Evolutionary conservation across 2,329 filamentous ascomycete species (phyloP), one percentile per base, ranked within the genome.

Genomic region (Curvularia verruculosa): DNA sequence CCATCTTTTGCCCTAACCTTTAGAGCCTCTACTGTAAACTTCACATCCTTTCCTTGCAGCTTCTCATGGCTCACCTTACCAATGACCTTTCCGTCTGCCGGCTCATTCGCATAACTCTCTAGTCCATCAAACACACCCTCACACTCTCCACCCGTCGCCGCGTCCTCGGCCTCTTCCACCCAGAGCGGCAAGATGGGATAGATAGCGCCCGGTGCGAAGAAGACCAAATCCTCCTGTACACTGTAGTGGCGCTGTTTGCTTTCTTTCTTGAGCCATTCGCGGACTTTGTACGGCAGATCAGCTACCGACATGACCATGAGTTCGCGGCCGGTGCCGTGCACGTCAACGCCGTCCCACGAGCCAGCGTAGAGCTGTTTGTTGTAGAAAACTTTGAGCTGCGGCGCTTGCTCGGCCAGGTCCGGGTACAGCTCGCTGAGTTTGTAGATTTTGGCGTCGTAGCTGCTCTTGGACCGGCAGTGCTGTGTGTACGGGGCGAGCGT

Each of bases 201-300:
- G 9, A 84, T 63, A 9, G 82, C 82, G 0, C 82, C 83, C 0
- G 83, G 82, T 18, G 82, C 82, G 66, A 85, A 85, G 28, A 84
- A 77, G n/a, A 80, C 79, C 1, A 81, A 68, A 56, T 77, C 80
- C 13, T 77, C 72, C 41, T 77, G 70, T 41, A 81, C 74, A 59
- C 75, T 75, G 29, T 74, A 75, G 18, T 77, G 74, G 2, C 73
- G 70, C 24, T 77, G 73, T 45, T 73, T 71, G 51, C 79, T 78
- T 61, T 81, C 74, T 37, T 72, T 71, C 66, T 81, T 79, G 44
- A 84, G 78, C 83, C 82, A 85, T 66, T 79, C 74, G 10, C 66
- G 52, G 43, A 70, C 63, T 36, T 78, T 75, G 21, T 78, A 59
- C 10, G 82, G 82, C 28, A 84, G 54, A 5, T 78, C 73, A 4